phyloP scores from a whole-genome alignment of 768 basidiomycete species.

The Coprinopsis strossmayeri region DNA sequence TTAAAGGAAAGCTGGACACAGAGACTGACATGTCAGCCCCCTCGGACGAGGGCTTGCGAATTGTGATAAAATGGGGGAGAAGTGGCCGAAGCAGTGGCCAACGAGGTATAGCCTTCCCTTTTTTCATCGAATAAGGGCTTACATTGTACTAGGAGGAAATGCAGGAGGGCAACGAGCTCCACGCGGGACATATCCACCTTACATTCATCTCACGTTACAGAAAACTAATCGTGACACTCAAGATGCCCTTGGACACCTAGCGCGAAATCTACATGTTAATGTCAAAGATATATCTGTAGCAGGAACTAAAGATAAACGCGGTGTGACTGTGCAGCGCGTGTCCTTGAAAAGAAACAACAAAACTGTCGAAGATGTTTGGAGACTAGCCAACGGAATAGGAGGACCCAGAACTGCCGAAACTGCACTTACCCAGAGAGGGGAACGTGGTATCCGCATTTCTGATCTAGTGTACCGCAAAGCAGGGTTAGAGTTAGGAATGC shows the following conservation, averaged over 20 bases:
- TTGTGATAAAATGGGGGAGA: slow-evolving; percentile 74
- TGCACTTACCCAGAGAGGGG: slow-evolving; percentile 67
- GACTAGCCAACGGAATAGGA: slow-evolving; percentile 61
- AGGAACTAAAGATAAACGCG: slow-evolving; percentile 98
- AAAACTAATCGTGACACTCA: slow-evolving; percentile 98
- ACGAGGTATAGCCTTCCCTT: slow-evolving; percentile 16
- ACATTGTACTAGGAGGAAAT: neutral
- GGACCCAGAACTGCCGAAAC: slow-evolving; percentile 50
- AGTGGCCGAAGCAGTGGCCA: slow-evolving; percentile 40
- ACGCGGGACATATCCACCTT: slow-evolving; percentile 71
- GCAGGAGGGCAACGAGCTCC: slow-evolving; percentile 33
- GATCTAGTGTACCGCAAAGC: slow-evolving; percentile 83
- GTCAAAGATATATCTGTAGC: slow-evolving; percentile 83
- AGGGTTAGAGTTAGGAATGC: slow-evolving; percentile 86
- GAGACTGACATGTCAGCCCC: slow-evolving; percentile 58
- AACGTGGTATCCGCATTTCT: slow-evolving; percentile 82
- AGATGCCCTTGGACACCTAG: slow-evolving; percentile 79
- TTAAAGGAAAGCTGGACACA: slow-evolving; percentile 78
- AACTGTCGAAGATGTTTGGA: slow-evolving; percentile 83
- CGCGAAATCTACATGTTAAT: slow-evolving; percentile 69
- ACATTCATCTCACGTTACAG: slow-evolving; percentile 93
- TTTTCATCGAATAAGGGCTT: neutral
- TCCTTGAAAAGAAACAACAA: slow-evolving; percentile 71
- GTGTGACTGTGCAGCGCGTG: slow-evolving; percentile 91
- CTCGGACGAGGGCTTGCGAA: slow-evolving; percentile 63